phyloP scores from a whole-genome alignment of 768 basidiomycete species.

The Russula dissimulans region DNA sequence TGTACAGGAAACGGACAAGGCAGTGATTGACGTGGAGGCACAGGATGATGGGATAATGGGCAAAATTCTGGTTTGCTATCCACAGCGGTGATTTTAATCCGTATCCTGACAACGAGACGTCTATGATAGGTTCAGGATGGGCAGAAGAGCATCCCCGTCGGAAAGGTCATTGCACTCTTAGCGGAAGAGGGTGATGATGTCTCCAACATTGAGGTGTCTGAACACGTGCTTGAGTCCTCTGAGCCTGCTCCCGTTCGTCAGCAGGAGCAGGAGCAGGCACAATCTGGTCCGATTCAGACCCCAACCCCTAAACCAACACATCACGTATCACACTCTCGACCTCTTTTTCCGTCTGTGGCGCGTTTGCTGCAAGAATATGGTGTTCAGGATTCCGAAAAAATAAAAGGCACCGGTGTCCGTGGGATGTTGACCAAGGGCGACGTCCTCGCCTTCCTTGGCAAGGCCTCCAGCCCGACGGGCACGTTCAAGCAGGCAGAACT shows the following conservation, averaged over 20 bases:
- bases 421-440: slow-evolving; percentile 98
- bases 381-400: slow-evolving; percentile 49
- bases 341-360: slow-evolving; percentile 85
- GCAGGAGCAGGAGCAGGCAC: slow-evolving; percentile 22
- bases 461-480: slow-evolving; percentile 68
- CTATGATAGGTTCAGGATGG: slow-evolving; percentile 57
- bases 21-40: slow-evolving; percentile 97
- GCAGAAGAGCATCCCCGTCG: slow-evolving; percentile 76
- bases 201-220: slow-evolving; percentile 64
- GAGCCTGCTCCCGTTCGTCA: slow-evolving; percentile 1
- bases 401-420: slow-evolving; percentile 82
- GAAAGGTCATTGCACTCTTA: slow-evolving; percentile 82
- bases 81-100: background rate
- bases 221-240: slow-evolving; percentile 27
- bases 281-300: slow-evolving; percentile 24
- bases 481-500: slow-evolving; percentile 47
- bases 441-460: slow-evolving; percentile 77
- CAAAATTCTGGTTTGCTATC: slow-evolving; percentile 74
- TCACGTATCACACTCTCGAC: slow-evolving; percentile 45
- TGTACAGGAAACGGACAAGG: slow-evolving; percentile 85
- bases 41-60: slow-evolving; percentile 94
- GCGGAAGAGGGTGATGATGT: slow-evolving; percentile 97
- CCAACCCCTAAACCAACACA: slow-evolving; percentile 24
- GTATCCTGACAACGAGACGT: background rate
- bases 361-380: slow-evolving; percentile 64